These are phyloP conservation scores for Boletellus ananas DNA, from an alignment of 768 basidiomycete species.

Conservation along the genomic window DNA sequence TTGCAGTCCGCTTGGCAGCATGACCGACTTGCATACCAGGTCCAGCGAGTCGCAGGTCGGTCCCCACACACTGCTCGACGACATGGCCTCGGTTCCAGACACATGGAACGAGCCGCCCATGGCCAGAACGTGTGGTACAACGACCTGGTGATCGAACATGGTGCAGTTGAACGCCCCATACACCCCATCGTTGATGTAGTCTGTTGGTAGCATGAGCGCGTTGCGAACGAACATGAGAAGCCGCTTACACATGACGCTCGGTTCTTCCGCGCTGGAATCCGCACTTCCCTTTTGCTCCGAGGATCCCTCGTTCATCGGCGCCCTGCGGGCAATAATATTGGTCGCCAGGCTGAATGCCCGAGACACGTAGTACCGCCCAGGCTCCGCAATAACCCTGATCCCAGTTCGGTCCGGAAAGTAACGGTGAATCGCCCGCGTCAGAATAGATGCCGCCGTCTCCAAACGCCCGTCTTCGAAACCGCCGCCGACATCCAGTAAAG, in stretches of 20 bases:
- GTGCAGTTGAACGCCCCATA: constrained; percentile 98
- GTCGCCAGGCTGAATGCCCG: constrained; percentile 89
- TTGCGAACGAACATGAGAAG: neutral
- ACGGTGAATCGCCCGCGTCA: constrained; percentile 64
- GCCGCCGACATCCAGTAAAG: constrained; percentile 88
- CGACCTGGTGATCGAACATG: constrained; percentile 93
- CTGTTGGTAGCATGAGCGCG: constrained; percentile 37
- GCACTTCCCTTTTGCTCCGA: constrained; percentile 10
- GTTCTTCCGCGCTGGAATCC: constrained; percentile 32
- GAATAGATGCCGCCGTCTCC: constrained; percentile 68
- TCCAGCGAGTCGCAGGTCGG: constrained; percentile 99
- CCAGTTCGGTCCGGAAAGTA: constrained; percentile 74
- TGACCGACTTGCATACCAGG: constrained; percentile 67
- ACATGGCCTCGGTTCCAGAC: constrained; percentile 37
- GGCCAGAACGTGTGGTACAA: constrained; percentile 79
- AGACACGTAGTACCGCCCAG: constrained; percentile 91
- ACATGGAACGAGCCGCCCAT: constrained; percentile 58
- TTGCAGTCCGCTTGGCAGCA: constrained; percentile 62
- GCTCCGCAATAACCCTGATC: constrained; percentile 89
- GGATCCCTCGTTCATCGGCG: constrained; percentile 40
- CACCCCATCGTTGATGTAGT: constrained; percentile 99
- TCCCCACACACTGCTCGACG: constrained; percentile 84
- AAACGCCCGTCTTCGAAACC: constrained; percentile 92
- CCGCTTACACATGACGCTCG: constrained; percentile 72
- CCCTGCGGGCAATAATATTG: constrained; percentile 88